These are phyloP conservation scores for Blastobotrys ciferrii DNA, from an alignment of 1,139 yeast genomes.

Conservation along the genomic window DNA sequence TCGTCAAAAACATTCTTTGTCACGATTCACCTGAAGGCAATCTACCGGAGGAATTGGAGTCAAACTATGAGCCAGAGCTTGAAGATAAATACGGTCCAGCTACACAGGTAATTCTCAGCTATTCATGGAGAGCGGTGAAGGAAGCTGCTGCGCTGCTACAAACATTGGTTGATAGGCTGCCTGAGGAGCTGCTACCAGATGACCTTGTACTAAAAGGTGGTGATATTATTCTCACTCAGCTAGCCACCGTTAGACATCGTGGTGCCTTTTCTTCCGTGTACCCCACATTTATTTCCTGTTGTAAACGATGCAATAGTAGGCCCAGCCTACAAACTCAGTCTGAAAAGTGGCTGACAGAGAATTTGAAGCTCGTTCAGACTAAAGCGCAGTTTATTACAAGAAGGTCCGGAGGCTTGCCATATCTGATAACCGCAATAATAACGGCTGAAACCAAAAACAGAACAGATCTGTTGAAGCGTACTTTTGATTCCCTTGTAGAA, in stretches of 20 bases:
- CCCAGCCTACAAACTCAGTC: conserved; percentile 43
- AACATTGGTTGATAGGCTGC: conserved; percentile 39
- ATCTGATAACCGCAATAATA: conserved; percentile 67
- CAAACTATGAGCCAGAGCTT: conserved; percentile 37
- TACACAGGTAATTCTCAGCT: conserved; percentile 63
- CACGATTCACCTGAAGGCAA: conserved; percentile 69
- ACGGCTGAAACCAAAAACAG: conserved; percentile 48
- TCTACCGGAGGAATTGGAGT: conserved; percentile 46
- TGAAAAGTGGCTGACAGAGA: conserved; percentile 53
- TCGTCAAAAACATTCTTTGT: conserved; percentile 54
- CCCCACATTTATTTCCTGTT: conserved; percentile 69
- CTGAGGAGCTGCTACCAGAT: conserved; percentile 29
- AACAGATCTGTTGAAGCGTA: conserved; percentile 42
- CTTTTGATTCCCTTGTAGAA: conserved; percentile 51
- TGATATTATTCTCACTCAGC: conserved; percentile 57
- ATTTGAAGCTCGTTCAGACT: conserved; percentile 51
- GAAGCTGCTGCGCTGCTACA: conserved; percentile 63
- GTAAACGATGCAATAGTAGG: conserved; percentile 47
- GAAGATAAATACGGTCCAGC: conserved; percentile 49
- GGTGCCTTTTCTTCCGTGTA: conserved; percentile 90
- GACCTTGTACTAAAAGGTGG: conserved; percentile 45
- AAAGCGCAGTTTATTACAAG: conserved; percentile 73
- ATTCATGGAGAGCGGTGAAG: conserved; percentile 82
- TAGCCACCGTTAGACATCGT: conserved; percentile 74
- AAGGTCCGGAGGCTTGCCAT: conserved; percentile 91